phyloP scores from a whole-genome alignment of 1,139 yeast species.

The Taiozyma sp. region DNA sequence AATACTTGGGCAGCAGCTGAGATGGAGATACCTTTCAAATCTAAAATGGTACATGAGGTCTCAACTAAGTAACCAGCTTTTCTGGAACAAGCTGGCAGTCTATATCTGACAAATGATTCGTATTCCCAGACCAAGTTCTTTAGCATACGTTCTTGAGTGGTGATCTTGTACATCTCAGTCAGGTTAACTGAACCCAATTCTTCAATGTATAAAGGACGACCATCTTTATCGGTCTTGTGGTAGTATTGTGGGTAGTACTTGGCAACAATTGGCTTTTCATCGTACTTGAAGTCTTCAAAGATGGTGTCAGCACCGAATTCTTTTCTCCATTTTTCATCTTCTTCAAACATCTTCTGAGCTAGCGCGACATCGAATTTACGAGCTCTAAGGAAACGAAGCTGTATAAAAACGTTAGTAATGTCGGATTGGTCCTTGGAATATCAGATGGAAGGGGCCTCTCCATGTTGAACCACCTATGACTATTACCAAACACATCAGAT shows the following conservation, averaged over 20 bases:
- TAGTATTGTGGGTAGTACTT: constrained; percentile 92
- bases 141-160: constrained; percentile 94
- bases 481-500: neutral
- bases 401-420: neutral
- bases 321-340: constrained; percentile 90
- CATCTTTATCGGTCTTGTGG: constrained; percentile 95
- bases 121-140: constrained; percentile 97
- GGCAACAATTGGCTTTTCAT: constrained; percentile 88
- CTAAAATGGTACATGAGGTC: constrained; percentile 95
- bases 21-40: constrained; percentile 89
- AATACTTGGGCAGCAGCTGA: constrained; percentile 81
- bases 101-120: constrained; percentile 77
- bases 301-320: constrained; percentile 86
- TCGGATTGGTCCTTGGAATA: neutral
- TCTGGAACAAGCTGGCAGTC: constrained; percentile 95
- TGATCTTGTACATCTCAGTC: constrained; percentile 86
- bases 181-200: constrained; percentile 90
- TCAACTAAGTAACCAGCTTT: constrained; percentile 73
- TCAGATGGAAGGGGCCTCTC: neutral
- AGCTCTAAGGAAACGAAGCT: constrained; percentile 86
- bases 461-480: neutral
- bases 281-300: constrained; percentile 80
- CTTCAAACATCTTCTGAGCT: constrained; percentile 77
- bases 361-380: constrained; percentile 84
- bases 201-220: constrained; percentile 93